Percentiles rank a stretch among this genome's conserved stretches.
Evolutionary conservation across 148 eudicot genomes (phyloP).

Genomic region (Fallopia convolvulus): DNA sequence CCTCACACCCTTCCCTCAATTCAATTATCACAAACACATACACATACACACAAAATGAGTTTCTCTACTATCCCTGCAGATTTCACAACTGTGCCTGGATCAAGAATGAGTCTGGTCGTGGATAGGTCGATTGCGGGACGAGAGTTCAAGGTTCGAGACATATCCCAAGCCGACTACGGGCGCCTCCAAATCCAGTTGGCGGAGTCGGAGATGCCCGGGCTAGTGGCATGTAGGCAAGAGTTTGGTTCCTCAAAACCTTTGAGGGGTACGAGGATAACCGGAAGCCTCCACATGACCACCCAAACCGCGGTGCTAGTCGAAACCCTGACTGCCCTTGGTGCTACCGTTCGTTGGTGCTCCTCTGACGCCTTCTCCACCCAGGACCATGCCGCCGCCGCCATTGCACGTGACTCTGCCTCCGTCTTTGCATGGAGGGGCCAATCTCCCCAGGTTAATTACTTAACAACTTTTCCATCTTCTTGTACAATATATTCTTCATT

Average conservation of each 20-base stretch:
- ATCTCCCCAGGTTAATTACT: slow-evolving; percentile 35
- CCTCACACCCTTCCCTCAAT: not conserved
- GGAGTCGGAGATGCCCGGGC: too few relatives aligned
- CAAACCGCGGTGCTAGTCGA: too few relatives aligned
- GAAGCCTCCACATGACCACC: too few relatives aligned
- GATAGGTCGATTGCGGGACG: slow-evolving; percentile 75
- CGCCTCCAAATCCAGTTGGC: slow-evolving; percentile 65
- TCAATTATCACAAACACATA: not conserved
- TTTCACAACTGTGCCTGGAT: not conserved
- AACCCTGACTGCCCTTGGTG: too few relatives aligned
- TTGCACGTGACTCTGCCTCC: slow-evolving; percentile 83
- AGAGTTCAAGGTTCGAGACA: slow-evolving; percentile 92
- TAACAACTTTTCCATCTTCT: not conserved
- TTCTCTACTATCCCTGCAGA: not conserved
- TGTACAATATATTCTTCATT: not conserved
- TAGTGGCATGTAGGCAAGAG: too few relatives aligned
- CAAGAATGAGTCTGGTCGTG: slow-evolving; percentile 46
- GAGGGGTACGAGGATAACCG: too few relatives aligned
- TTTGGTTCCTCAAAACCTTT: too few relatives aligned
- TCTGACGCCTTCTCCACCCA: slow-evolving; percentile 22
- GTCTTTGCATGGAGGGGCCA: slow-evolving; percentile 98
- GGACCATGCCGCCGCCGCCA: slow-evolving; percentile 96
- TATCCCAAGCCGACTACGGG: slow-evolving; percentile 92
- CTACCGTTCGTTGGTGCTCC: too few relatives aligned
- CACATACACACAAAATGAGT: not conserved